Percentiles rank a stretch among this genome's conserved stretches.
phyloP scores from a whole-genome alignment of 345 rosid species.

The Iberis pinnata region DNA sequence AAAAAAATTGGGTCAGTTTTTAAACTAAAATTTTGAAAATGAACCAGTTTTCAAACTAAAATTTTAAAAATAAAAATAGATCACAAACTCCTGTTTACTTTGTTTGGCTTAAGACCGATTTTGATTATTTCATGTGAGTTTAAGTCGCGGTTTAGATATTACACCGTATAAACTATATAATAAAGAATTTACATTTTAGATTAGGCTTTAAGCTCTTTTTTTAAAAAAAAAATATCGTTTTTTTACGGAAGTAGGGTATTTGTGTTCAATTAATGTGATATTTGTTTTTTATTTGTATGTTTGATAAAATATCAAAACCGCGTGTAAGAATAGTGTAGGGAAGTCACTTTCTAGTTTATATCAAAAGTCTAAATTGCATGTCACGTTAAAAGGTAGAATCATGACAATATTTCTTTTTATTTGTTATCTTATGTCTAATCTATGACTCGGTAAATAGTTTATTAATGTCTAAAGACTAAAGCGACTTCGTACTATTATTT shows the following conservation, averaged over 20 bases:
- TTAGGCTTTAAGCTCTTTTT: no score
- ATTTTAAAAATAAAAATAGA: no score
- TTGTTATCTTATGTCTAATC: slow-evolving; percentile 12
- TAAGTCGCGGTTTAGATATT: no score
- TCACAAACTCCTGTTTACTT: no score
- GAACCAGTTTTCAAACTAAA: no score
- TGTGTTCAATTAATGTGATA: slow-evolving; percentile 4
- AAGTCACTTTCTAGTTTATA: slow-evolving; percentile 28
- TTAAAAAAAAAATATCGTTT: no score
- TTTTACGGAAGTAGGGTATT: background rate
- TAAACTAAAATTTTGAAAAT: no score
- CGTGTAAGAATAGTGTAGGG: slow-evolving; percentile 30
- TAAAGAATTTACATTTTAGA: no score
- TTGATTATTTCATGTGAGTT: no score
- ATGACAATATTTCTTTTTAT: slow-evolving; percentile 13
- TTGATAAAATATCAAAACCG: slow-evolving; percentile 29
- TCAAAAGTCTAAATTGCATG: slow-evolving; percentile 29
- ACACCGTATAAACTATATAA: no score
- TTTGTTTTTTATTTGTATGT: background rate
- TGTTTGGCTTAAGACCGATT: no score
- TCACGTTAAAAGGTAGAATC: slow-evolving; percentile 27
- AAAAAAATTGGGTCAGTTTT: no score
- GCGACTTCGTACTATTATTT: slow-evolving; percentile 12
- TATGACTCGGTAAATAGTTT: slow-evolving; percentile 16
- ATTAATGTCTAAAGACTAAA: slow-evolving; percentile 5